Base-by-base conservation (phyloP, 257 asterid species). In the Perilla frutescens region DNA sequence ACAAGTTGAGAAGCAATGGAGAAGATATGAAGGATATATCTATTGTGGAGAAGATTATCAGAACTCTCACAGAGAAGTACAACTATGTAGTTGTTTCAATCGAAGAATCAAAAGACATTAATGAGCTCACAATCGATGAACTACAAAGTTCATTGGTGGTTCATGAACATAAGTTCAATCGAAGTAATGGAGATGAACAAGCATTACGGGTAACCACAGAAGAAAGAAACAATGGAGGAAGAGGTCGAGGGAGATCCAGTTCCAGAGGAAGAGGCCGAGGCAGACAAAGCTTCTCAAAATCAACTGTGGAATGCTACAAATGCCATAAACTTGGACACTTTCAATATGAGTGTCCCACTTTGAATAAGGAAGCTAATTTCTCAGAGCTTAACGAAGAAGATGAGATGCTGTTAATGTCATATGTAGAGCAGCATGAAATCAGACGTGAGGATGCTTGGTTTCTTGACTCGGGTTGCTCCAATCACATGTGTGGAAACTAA, bases 261-360 rank as follows among this genome's bases (percentile, higher is more conserved):
- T 3, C 6, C 6, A 53, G 66, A 47, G 80, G 76, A 4, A 36
- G 65, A 10, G 77, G 77, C 2, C 0, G 76, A 36, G 45, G 45
- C 6, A 41, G 45, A 14, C 55, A 14, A 5, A n/a, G n/a, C n/a
- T 0, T 2, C 49, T 39, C 13, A 37, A 77, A 72, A 7, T 45
- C 63, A 1, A 32, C 13, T 0, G 32, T 77, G 7, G 74, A 77
- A 8, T 77, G 78, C 5, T 77, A 41, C 7, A 63, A 58, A 7
- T 71, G 70, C 31, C 78, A 72, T 9, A n/a, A 71, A 12, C 69
- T 77, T 11, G 82, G 82, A 6, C 75, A 78, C 32, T 78, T 63
- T 65, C 71, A 67, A 53, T 78, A 41, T 15, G 74, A 77, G 51
- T 77, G 74, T 56, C 71, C 69, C 7, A 4, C 1, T 10, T 60